These are phyloP conservation scores for Parachaetomium inaequale DNA, from an alignment of 495 filamentous ascomycete genomes.

Conservation along the genomic window DNA sequence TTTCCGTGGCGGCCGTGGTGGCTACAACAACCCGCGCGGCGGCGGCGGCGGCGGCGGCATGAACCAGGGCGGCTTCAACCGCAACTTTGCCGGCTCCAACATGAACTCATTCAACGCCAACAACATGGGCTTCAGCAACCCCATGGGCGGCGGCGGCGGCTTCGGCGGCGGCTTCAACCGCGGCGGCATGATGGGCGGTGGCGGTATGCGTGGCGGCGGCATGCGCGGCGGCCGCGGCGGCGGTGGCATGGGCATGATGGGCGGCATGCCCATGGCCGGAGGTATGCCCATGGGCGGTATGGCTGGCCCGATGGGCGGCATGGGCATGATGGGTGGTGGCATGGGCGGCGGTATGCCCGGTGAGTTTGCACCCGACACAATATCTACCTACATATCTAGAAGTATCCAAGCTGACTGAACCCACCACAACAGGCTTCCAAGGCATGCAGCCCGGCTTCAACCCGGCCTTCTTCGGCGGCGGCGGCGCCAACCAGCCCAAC, in stretches of 20 bases:
- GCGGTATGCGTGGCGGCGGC: constrained; percentile 40
- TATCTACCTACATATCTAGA: background rate
- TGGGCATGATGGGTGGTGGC: constrained; percentile 48
- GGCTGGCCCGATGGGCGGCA: constrained; percentile 30
- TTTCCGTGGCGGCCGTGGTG: constrained; percentile 38
- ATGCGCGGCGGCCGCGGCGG: constrained; percentile 74
- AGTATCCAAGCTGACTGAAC: background rate
- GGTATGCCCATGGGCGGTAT: constrained; percentile 42
- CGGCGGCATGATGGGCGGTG: constrained; percentile 62
- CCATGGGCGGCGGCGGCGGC: constrained; percentile 60
- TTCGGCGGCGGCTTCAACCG: constrained; percentile 56
- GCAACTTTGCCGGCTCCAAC: constrained; percentile 36
- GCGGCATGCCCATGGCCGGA: constrained; percentile 33
- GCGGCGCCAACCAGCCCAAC: constrained; percentile 19
- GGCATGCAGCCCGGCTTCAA: constrained; percentile 70
- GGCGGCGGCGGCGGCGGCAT: constrained; percentile 28
- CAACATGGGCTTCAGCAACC: constrained; percentile 43
- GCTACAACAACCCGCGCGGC: constrained; percentile 33
- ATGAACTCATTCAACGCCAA: constrained; percentile 37
- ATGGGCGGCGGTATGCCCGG: constrained; percentile 59
- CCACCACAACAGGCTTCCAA: constrained; percentile 56
- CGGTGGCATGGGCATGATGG: constrained; percentile 44
- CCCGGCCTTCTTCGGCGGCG: constrained; percentile 69
- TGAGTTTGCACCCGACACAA: constrained; percentile 22
- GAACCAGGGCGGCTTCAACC: constrained; percentile 47